Evolutionary conservation across 1,284 basidiomycete species (phyloP).

Genomic region (Ustilago nuda): DNA sequence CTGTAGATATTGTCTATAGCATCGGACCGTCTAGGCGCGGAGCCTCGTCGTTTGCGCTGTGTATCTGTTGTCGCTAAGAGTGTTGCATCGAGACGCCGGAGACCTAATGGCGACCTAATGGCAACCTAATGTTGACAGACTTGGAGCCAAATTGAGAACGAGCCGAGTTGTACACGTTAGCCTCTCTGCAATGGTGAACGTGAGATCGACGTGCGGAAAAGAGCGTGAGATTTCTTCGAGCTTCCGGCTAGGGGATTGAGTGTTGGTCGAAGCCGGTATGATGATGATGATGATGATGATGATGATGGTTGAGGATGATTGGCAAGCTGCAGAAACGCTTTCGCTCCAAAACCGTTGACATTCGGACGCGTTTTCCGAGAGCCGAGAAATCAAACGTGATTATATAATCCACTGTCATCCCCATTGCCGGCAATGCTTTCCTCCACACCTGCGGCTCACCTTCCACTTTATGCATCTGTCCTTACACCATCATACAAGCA

Average conservation of each 20-base stretch:
- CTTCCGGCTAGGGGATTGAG: neutral
- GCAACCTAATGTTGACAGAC: no score
- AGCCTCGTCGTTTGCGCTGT: neutral
- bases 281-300: constrained; percentile 1
- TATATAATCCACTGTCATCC: constrained; percentile 19
- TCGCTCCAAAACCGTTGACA: neutral
- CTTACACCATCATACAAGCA: neutral
- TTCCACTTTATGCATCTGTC: neutral
- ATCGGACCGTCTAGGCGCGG: neutral
- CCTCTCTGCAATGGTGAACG: no score
- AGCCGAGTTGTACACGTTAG: no score
- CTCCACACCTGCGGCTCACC: constrained; percentile 13
- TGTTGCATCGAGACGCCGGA: neutral
- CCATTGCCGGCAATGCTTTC: neutral
- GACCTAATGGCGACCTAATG: neutral
- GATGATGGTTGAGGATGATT: constrained; percentile 9
- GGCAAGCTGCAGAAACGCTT: constrained; percentile 25
- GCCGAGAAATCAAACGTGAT: constrained; percentile 13
- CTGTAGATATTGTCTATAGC: neutral
- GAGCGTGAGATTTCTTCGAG: neutral
- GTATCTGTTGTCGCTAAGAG: neutral
- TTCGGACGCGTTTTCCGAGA: constrained; percentile 26
- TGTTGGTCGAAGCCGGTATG: constrained; percentile 4
- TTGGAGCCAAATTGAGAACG: no score
- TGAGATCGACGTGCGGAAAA: neutral